Evolutionary conservation across 2,329 filamentous ascomycete species (phyloP), one percentile per base, ranked within the genome.

Genomic region (Pseudogymnoascus sp.): DNA sequence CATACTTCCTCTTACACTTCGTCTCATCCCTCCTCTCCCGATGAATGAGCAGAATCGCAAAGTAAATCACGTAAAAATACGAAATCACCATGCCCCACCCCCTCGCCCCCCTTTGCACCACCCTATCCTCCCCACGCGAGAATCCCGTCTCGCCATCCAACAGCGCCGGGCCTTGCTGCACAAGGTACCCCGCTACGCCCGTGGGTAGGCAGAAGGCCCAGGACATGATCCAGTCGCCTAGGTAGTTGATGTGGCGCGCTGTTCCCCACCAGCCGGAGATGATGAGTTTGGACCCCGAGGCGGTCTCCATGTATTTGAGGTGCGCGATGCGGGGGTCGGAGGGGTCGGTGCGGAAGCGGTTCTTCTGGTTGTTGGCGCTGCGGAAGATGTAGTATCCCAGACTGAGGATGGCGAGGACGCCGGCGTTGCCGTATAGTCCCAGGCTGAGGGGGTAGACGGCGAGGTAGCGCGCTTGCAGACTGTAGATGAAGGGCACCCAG

Each of bases 41-140:
- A 74, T 97, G 93, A 62, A 97, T 80, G 10, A 98, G 81, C 66
- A 98, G 78, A 11, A 96, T 78, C 3, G 87, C 92, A 78, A 98
- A 97, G 79, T 97, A 98, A 6, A 96, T 71, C 69, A 97, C 82
- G 78, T 96, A 98, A 74, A 97, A 97, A 79, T 97, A 98, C 0
- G 93, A 96, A 68, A 97, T 84, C 53, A 93, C 79, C 77, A 93
- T 92, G 56, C 89, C 92, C 84, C 89, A 96, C 22, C 91, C 93
- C 69, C 83, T 85, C 33, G 90, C 88, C 26, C 87, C 85, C 37
- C 88, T 89, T 62, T 87, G 87, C 26, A 59, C 31, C 2, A 59
- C 31, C 8, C 26, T 59, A 5, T 31, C 50, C 37, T 77, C 75
- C 61, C 75, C 78, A 31, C 67, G 69, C 64, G 84, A 81, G 64